phyloP scores from a whole-genome alignment of 345 rosid genomes.

The Syzygium oleosum region DNA sequence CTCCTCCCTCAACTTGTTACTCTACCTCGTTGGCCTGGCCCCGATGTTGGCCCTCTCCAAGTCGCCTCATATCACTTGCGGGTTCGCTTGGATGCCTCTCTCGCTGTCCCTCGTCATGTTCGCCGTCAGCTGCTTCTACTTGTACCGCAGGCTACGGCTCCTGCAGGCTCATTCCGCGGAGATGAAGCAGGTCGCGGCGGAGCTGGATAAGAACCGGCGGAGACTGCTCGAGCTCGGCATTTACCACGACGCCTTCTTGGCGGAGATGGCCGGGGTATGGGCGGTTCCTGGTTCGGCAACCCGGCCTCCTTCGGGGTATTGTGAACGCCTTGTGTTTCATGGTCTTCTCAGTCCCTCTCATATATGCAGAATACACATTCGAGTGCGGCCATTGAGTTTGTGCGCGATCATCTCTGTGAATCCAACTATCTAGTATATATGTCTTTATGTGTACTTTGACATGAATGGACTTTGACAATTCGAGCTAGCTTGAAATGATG shows the following conservation, averaged over 20 bases:
- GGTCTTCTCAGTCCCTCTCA: neutral
- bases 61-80: neutral
- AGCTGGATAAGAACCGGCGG: neutral
- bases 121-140: neutral
- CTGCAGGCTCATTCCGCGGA: neutral
- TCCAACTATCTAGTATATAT: neutral
- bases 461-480: neutral
- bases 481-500: neutral
- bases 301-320: accelerated
- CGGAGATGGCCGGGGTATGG: neutral
- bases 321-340: accelerated
- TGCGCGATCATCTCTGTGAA: neutral
- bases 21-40: neutral
- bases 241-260: neutral
- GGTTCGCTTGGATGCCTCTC: neutral
- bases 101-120: neutral
- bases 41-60: neutral
- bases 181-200: neutral
- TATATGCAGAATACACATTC: neutral
- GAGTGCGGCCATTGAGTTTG: neutral
- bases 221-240: neutral
- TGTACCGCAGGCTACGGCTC: neutral
- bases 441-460: neutral
- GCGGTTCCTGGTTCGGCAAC: neutral
- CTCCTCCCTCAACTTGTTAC: accelerated